Base-by-base conservation (phyloP, 805 yeast species). In the Diddensiella transvaalensis region DNA sequence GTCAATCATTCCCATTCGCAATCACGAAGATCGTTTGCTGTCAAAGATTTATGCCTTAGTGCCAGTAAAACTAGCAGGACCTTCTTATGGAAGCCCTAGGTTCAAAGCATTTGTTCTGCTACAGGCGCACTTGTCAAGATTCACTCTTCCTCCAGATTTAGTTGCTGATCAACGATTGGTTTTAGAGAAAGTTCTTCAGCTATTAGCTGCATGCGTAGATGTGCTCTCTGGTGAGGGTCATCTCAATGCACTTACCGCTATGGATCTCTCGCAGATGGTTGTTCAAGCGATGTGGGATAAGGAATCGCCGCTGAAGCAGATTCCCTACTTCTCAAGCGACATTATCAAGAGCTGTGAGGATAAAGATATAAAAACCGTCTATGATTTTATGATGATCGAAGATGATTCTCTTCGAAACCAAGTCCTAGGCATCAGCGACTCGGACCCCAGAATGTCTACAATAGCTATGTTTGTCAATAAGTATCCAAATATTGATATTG, bases 391-490 rank as follows among this genome's bases (percentile, higher is more conserved):
- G 68, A 72, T 72, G 8, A 62, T 77, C 49, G 95, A 87, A 49
- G 95, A 91, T 65, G 84, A 88, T 30, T 58, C 50, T 1, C 71
- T 77, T 56, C 47, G 87, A 63, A 82, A 78, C 45, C 73, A 74
- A 11, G 68, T 90, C 1, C 68, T 91, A 51, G 79, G 77, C 18
- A 67, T 83, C 53, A 66, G 71, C 8, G 78, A 76, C 1, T 63
- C 62, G 2, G 67, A 70, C 39, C 53, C 53, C 5, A 47, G 65
- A 17, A 67, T 90, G 57, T 70, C 74, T 35, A 74, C 72, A 21
- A 89, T 91, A 43, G 97, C 97, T 0, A 79, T 79, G 15, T 93
- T 91, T 71, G 95, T 89, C 46, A 93, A 93, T 66, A 79, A 77
- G 52, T 93, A 85, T 64, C 99, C 99, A 11, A 86, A 85, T 60